Percentiles rank a stretch among this genome's conserved stretches.
These are phyloP conservation scores for Trichoderma hamatum DNA, from an alignment of 2,329 filamentous ascomycete species.

Conservation along the genomic window DNA sequence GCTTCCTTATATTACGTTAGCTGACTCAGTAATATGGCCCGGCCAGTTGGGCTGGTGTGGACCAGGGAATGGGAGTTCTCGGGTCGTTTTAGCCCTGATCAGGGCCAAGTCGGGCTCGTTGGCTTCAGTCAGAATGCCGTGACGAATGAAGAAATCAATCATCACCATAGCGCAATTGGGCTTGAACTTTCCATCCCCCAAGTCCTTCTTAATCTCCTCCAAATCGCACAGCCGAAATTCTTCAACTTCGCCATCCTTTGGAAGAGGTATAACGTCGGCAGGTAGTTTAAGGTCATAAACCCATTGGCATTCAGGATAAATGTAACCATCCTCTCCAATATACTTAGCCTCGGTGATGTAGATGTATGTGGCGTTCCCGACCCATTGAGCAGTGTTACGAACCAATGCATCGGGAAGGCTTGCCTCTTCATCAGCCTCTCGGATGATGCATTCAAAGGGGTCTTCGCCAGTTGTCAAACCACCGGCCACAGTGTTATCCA, in stretches of 20 bases:
- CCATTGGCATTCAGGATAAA: constrained; percentile 92
- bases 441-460: constrained; percentile 78
- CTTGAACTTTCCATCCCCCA: constrained; percentile 80
- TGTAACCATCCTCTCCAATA: constrained; percentile 77
- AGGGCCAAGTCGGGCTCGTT: constrained; percentile 79
- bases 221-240: constrained; percentile 78
- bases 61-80: constrained; percentile 78
- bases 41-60: constrained; percentile 53
- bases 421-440: constrained; percentile 89
- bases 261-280: constrained; percentile 67
- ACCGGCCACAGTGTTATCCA: constrained; percentile 93
- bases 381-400: constrained; percentile 57
- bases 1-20: constrained; percentile 1
- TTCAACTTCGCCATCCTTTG: constrained; percentile 87
- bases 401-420: constrained; percentile 73
- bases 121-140: constrained; percentile 75
- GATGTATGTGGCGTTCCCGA: constrained; percentile 80
- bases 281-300: constrained; percentile 85
- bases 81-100: constrained; percentile 75
- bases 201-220: constrained; percentile 70
- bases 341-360: constrained; percentile 75
- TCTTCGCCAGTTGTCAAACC: constrained; percentile 76
- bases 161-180: constrained; percentile 85
- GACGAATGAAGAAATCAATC: constrained; percentile 87
- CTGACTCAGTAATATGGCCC: constrained; percentile 31